Conservation (phyloP, 257 asterid genomes). For the Apocynum venetum region DNA sequence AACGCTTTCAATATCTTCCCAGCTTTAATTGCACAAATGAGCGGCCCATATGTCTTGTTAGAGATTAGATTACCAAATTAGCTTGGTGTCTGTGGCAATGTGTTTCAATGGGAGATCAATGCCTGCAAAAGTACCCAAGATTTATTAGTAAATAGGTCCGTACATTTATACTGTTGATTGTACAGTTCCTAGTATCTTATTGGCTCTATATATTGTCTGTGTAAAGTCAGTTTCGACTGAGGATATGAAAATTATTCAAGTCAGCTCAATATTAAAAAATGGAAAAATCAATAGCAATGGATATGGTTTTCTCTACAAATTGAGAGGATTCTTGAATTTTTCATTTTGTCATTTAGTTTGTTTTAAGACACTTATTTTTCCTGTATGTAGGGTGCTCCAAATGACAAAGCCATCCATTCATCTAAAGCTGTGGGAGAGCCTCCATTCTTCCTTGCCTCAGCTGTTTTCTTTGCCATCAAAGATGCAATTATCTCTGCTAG, state of each 20-base stretch:
- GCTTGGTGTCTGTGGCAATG: not conserved
- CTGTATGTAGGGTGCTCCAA: constrained; percentile 69
- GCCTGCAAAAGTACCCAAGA: not conserved
- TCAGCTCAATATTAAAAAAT: not conserved
- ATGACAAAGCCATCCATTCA: constrained; percentile 78
- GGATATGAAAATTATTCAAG: not conserved
- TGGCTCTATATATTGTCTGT: no score
- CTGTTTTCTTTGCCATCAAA: constrained; percentile 80
- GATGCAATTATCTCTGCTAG: constrained; percentile 82
- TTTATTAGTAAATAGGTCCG: not conserved
- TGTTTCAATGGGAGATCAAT: not conserved
- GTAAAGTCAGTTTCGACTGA: no score
- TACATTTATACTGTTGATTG: not conserved
- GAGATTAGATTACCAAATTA: not conserved
- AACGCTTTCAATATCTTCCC: no score
- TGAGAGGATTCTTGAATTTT: not conserved
- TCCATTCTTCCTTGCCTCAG: constrained; percentile 82
- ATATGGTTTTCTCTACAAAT: not conserved
- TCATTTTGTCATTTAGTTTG: not conserved
- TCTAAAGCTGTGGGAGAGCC: constrained; percentile 99
- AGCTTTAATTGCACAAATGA: not conserved
- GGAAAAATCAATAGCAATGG: no score
- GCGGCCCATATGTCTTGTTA: no score
- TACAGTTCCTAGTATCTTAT: not conserved
- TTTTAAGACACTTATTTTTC: not conserved